These are phyloP conservation scores for Globisporangium viniferum DNA, from an alignment of 352 stramenopile genomes.

Conservation along the genomic window DNA sequence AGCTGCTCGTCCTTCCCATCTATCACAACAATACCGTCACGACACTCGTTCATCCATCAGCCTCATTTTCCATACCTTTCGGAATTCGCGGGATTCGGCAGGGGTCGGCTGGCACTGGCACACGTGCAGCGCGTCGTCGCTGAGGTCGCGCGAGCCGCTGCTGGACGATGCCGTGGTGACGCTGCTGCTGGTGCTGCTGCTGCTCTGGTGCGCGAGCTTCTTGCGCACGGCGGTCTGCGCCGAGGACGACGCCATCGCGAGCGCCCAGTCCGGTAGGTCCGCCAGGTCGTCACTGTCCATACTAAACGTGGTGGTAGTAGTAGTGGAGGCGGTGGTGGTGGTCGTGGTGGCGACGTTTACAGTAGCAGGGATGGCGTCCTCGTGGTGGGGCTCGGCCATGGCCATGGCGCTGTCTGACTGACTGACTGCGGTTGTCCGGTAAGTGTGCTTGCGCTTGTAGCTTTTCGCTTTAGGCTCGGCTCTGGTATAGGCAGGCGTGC, in stretches of 20 bases:
- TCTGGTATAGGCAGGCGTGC: neutral
- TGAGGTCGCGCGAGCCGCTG: neutral
- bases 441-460: neutral
- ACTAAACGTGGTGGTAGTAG: neutral
- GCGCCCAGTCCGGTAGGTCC: constrained; percentile 4
- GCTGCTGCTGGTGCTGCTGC: constrained; percentile 5
- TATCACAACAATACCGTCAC: neutral
- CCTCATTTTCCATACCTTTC: constrained; percentile 45
- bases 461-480: neutral
- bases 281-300: neutral
- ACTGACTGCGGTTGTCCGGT: neutral
- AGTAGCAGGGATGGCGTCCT: neutral
- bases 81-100: constrained; percentile 76
- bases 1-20: neutral
- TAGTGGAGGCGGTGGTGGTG: neutral
- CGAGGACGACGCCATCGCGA: constrained; percentile 4
- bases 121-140: constrained; percentile 19
- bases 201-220: constrained; percentile 15
- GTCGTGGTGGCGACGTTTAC: neutral
- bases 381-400: constrained; percentile 12
- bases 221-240: constrained; percentile 7
- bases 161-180: neutral
- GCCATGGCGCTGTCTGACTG: constrained; percentile 7
- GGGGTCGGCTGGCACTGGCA: constrained; percentile 66
- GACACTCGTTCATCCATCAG: neutral